Percentiles rank a stretch among this genome's conserved stretches.
These are phyloP conservation scores for Ustilago cynodontis DNA, from an alignment of 1,284 basidiomycete species.

Conservation along the genomic window DNA sequence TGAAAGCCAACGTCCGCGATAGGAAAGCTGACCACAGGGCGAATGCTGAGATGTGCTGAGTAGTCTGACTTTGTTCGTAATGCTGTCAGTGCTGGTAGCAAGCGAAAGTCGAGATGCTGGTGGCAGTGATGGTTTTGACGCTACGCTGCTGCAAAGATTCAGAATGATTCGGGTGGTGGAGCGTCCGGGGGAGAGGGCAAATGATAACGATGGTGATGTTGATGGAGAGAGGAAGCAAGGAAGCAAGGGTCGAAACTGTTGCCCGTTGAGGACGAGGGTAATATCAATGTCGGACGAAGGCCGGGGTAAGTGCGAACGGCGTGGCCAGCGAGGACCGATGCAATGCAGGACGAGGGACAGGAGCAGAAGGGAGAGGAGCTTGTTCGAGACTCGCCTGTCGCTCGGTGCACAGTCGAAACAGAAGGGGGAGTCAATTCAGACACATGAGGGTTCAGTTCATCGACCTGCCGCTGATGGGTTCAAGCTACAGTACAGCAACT, in stretches of 20 bases:
- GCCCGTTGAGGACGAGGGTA: background rate
- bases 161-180: background rate
- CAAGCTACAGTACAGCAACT: too few relatives aligned
- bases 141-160: background rate
- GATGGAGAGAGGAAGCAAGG: background rate
- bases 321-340: conserved; percentile 3
- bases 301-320: background rate
- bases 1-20: background rate
- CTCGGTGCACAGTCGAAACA: background rate
- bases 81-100: too few relatives aligned
- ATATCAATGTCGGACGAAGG: conserved; percentile 13
- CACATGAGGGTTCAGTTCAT: background rate
- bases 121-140: background rate
- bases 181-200: background rate
- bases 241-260: background rate
- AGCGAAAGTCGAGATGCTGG: background rate
- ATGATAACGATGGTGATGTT: background rate
- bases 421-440: background rate
- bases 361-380: background rate
- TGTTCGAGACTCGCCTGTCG: conserved; percentile 3
- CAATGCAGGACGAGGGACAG: conserved; percentile 13
- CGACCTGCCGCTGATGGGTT: background rate
- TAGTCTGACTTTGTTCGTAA: too few relatives aligned
- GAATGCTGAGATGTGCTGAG: background rate
- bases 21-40: background rate